A percentile compares a stretch with the other conserved stretches of the same genome.
Conservation (phyloP, 192 early-diverging fungal species). For the Thoreauomyces humboldtii region DNA sequence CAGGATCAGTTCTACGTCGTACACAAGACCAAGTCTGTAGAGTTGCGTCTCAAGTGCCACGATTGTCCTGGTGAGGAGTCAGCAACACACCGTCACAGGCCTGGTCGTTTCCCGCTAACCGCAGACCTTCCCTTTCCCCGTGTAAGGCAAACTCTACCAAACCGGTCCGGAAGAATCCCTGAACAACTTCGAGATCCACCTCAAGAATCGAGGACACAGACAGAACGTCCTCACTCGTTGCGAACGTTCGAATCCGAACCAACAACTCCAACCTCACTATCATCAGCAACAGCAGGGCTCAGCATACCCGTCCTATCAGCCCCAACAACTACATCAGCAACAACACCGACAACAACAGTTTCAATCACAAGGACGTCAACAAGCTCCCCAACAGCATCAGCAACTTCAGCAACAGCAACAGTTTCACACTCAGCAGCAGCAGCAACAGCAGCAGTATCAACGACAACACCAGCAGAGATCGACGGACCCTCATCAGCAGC, state of each 20-base stretch:
- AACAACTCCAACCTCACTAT: not conserved
- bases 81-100: too few relatives aligned
- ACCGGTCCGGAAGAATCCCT: conserved; percentile 44
- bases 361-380: not conserved
- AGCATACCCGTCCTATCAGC: not conserved
- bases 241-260: too few relatives aligned
- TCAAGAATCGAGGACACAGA: conserved; percentile 40
- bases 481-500: not conserved
- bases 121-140: not conserved
- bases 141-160: conserved; percentile 50
- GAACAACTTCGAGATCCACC: conserved; percentile 52
- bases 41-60: conserved; percentile 41
- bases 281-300: not conserved
- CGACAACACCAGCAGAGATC: not conserved
- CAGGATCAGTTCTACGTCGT: conserved; percentile 48
- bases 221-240: conserved; percentile 8
- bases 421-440: not conserved
- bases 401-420: conserved; percentile 3
- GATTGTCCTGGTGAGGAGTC: conserved; percentile 42
- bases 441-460: conserved; percentile 2
- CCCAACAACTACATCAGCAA: not conserved
- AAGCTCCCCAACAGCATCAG: not conserved
- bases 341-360: not conserved
- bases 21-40: conserved; percentile 28
- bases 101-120: not conserved